Evolutionary conservation across 1,284 basidiomycete species (phyloP).

Genomic region (Veloboletus limbatus): DNA sequence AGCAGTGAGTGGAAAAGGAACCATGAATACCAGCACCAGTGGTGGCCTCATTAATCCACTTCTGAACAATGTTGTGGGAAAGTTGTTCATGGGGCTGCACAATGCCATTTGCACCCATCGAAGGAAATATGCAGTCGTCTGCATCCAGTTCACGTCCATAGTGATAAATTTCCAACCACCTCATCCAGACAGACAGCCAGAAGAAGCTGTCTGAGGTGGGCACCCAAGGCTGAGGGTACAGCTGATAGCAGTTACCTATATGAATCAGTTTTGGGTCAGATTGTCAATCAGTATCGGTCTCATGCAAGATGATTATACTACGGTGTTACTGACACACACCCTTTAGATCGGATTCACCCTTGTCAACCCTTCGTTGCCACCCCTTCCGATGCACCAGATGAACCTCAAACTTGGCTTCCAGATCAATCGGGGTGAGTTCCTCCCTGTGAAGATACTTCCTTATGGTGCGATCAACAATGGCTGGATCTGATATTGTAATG

Average conservation of each 20-base stretch:
- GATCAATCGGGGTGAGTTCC: too few relatives aligned
- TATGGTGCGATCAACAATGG: too few relatives aligned
- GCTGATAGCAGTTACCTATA: constrained; percentile 30
- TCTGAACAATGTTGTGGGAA: constrained; percentile 30
- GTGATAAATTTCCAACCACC: constrained; percentile 21
- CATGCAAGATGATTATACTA: too few relatives aligned
- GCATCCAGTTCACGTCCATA: constrained; percentile 17
- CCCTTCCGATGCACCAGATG: too few relatives aligned
- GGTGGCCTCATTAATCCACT: constrained; percentile 26
- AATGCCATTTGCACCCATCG: constrained; percentile 28
- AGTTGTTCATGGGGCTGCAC: constrained; percentile 22
- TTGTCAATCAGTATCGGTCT: too few relatives aligned
- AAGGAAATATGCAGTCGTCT: constrained; percentile 38
- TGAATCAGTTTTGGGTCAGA: too few relatives aligned
- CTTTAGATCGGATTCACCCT: constrained; percentile 3
- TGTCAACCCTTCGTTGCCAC: constrained; percentile 12
- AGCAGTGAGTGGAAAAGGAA: constrained; percentile 34
- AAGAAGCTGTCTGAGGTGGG: constrained; percentile 27
- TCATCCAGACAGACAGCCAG: constrained; percentile 30
- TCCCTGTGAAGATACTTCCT: too few relatives aligned
- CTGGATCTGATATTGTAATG: too few relatives aligned
- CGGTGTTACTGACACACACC: constrained; percentile 1
- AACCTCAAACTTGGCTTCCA: too few relatives aligned
- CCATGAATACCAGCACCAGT: constrained; percentile 21
- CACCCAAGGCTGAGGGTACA: constrained; percentile 28